Evolutionary conservation across 208 protist genomes (phyloP).

Genomic region (Trypanosoma mega): DNA sequence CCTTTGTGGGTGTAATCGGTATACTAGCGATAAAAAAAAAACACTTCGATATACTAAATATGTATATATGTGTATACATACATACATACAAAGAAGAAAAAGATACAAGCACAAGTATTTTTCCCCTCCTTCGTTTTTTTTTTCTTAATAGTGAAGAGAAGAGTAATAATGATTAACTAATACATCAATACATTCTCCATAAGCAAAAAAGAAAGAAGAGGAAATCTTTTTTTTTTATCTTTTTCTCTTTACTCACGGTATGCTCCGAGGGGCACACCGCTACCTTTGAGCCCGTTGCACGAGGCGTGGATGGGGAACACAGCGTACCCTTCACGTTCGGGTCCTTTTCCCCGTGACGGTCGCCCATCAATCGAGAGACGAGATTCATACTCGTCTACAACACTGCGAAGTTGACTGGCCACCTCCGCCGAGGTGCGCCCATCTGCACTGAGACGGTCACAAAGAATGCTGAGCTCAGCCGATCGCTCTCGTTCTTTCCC

Average conservation of each 20-base stretch:
- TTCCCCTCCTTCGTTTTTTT: too few relatives aligned
- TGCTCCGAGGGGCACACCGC: neutral
- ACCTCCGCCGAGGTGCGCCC: neutral
- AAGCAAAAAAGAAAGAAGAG: too few relatives aligned
- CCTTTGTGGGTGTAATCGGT: too few relatives aligned
- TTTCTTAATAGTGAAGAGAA: too few relatives aligned
- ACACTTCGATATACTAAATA: too few relatives aligned
- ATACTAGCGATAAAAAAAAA: too few relatives aligned
- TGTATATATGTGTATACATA: too few relatives aligned
- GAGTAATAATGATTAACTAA: too few relatives aligned
- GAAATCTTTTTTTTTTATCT: too few relatives aligned
- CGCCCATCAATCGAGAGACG: neutral
- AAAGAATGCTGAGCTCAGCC: neutral
- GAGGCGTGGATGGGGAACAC: neutral
- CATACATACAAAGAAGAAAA: constrained; percentile 6
- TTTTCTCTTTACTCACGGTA: too few relatives aligned
- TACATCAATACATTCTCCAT: too few relatives aligned
- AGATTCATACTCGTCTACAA: neutral
- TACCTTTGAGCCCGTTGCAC: neutral
- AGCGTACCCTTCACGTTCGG: neutral
- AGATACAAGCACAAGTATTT: too few relatives aligned
- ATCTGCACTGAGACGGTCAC: neutral
- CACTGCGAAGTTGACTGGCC: neutral
- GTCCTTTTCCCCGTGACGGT: neutral
- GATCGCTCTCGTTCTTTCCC: neutral